phyloP scores from a whole-genome alignment of 2,329 filamentous ascomycete species.

The Talaromyces marneffei region DNA sequence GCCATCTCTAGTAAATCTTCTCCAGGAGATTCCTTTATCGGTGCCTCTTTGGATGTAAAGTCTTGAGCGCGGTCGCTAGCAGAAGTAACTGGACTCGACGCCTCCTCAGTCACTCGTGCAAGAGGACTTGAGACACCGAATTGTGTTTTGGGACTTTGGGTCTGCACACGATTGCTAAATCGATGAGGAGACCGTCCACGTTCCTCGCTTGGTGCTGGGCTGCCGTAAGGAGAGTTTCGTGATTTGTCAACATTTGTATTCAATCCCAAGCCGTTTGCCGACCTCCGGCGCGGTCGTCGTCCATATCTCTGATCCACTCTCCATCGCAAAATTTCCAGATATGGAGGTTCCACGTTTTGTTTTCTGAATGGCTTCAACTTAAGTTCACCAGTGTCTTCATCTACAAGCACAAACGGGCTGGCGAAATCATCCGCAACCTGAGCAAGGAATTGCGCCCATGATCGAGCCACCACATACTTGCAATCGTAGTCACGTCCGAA shows the following conservation, averaged over 20 bases:
- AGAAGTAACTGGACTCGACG: slow-evolving; percentile 29
- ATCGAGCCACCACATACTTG: slow-evolving; percentile 92
- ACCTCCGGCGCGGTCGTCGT: slow-evolving; percentile 49
- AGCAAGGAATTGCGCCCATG: slow-evolving; percentile 83
- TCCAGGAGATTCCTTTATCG: slow-evolving; percentile 25
- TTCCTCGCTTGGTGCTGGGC: slow-evolving; percentile 42
- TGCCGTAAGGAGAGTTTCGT: slow-evolving; percentile 51
- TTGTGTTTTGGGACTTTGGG: slow-evolving; percentile 40
- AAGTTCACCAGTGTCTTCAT: slow-evolving; percentile 85
- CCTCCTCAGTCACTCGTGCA: slow-evolving; percentile 44
- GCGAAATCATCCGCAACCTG: slow-evolving; percentile 82
- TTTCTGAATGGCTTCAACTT: slow-evolving; percentile 90
- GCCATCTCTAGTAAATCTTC: slow-evolving; percentile 39
- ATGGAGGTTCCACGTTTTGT: slow-evolving; percentile 81
- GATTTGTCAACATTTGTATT: slow-evolving; percentile 46
- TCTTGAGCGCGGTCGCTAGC: slow-evolving; percentile 32
- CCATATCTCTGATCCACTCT: slow-evolving; percentile 93
- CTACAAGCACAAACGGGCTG: slow-evolving; percentile 84
- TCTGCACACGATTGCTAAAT: slow-evolving; percentile 38
- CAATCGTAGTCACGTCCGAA: slow-evolving; percentile 97
- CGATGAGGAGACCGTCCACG: slow-evolving; percentile 46
- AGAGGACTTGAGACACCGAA: slow-evolving; percentile 42
- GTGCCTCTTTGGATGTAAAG: slow-evolving; percentile 23
- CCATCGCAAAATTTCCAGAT: slow-evolving; percentile 93
- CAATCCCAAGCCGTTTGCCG: slow-evolving; percentile 46